Evolutionary conservation across 192 early-diverging fungal genomes (phyloP), one percentile per base, ranked within the genome.

Genomic region (Phycomyces nitens): DNA sequence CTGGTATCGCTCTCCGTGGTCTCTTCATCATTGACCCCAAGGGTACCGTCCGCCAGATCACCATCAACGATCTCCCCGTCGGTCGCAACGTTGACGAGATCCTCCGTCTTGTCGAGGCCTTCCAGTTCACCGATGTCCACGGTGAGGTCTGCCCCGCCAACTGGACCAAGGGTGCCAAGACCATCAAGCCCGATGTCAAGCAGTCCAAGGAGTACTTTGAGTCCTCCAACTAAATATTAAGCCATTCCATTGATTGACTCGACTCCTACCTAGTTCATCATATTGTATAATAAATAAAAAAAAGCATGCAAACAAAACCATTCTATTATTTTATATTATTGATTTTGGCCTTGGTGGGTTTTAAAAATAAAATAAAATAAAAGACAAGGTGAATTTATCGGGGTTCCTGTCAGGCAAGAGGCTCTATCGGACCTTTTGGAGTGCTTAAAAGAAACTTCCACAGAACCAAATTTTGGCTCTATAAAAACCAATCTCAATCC

Each of bases 11-110:
- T 38, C 88, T 90, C 68, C 90, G 92, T 44, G 92, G 89, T 39
- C 80, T 92, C 26, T 96, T 93, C 71, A 92, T 98, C 81, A 94
- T 98, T 66, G 92, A 94, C 73, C 89, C 89, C 29, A 80, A 90
- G 67, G 86, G 88, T 60, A 91, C 88, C 59, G 82, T 98, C 51
- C 66, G 66, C 43, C 87, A 91, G 69, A 87, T 92, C 77, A 91
- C 85, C 69, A 82, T 94, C 77, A 96, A 98, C 79, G 96, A 96
- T 69, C 71, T 87, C 56, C 89, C 91, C 18, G 89, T 95, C 23
- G 93, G 93, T 41, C 89, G 93, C 66, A 85, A 76, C 42, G 88
- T 94, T 51, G 86, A 92, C 75, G 94, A 96, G 78, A 80, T 83
- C 43, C 74, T 96, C 60, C 90, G 96, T 70, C 77, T 96, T 14